Evolutionary conservation across 805 yeast genomes (phyloP), one percentile per base, ranked within the genome.

Genomic region (Monosporozyma unispora): DNA sequence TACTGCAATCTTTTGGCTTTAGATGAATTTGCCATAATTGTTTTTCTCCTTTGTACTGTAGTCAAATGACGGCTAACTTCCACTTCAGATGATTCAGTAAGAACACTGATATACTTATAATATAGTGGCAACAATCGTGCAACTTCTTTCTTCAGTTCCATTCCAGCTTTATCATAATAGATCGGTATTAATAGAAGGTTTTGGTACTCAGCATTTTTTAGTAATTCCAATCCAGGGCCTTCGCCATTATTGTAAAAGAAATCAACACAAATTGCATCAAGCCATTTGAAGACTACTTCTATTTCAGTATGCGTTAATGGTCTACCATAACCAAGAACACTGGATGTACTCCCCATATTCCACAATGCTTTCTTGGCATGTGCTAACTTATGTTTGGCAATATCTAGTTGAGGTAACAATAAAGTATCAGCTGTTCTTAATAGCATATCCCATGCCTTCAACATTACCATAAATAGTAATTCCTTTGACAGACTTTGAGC

Each of bases 201-300:
- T 62, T 84, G 87, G 60, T 84, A 87, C 33, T 77, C 75, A 28
- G 74, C 77, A 50, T 78, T 77, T 52, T 81, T 81, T 57, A 87
- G 67, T 7, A 76, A 77, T 52, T 76, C 79, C 28, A 86, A 56
- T 1, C 87, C 76, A 0, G 93, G 93, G 0, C 96, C 96, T 31
- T 82, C 82, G 0, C 95, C 95, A 43, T 77, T 81, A 58, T 85
- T 81, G 62, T 87, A 80, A 68, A 88, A 87, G 61, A 87, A 87
- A 51, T 81, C 90, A 45, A 76, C 63, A 48, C 87, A 76, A n/a
- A 84, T 64, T 5, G 76, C 70, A 45, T 77, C 70, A 21, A 88
- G 63, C 96, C 96, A 87, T 0, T 77, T 71, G 53, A 82, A 81
- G 0, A 86, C 77, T 1, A 82, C 77, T 47, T 82, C 87, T 28